These are phyloP conservation scores for Kodamaea laetipori DNA, from an alignment of 805 yeast genomes.

Conservation along the genomic window DNA sequence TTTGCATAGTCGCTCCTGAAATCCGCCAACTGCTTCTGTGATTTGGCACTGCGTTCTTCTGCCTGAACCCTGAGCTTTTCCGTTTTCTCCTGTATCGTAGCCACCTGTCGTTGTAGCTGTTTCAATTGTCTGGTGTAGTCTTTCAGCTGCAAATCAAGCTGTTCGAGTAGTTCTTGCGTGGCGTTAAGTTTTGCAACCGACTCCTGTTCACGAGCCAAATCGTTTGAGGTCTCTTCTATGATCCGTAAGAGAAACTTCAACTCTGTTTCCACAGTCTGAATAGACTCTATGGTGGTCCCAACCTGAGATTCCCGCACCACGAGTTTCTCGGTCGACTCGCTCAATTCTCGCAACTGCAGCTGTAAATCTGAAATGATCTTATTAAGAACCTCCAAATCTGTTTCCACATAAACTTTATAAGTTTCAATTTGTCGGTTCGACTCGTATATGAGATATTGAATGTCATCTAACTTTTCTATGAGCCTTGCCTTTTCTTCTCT, in stretches of 20 bases:
- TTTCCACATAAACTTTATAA: conserved; percentile 58
- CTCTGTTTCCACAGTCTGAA: conserved; percentile 46
- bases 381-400: conserved; percentile 57
- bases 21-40: conserved; percentile 43
- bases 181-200: conserved; percentile 38
- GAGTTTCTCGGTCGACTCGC: conserved; percentile 19
- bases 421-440: conserved; percentile 59
- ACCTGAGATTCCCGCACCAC: conserved; percentile 41
- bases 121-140: conserved; percentile 46
- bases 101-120: conserved; percentile 53
- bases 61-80: conserved; percentile 46
- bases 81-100: conserved; percentile 50
- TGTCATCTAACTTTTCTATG: conserved; percentile 61
- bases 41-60: conserved; percentile 44
- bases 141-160: conserved; percentile 35
- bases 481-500: conserved; percentile 61
- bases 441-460: conserved; percentile 57
- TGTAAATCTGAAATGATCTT: conserved; percentile 56
- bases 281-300: conserved; percentile 57
- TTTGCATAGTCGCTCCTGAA: conserved; percentile 50
- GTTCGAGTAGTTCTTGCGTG: conserved; percentile 44
- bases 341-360: conserved; percentile 42
- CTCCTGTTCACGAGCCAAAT: conserved; percentile 45
- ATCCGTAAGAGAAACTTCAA: conserved; percentile 49
- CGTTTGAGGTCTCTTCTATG: conserved; percentile 52